These are phyloP conservation scores for Boletus rubescentipes DNA, from an alignment of 768 basidiomycete species.

Conservation along the genomic window DNA sequence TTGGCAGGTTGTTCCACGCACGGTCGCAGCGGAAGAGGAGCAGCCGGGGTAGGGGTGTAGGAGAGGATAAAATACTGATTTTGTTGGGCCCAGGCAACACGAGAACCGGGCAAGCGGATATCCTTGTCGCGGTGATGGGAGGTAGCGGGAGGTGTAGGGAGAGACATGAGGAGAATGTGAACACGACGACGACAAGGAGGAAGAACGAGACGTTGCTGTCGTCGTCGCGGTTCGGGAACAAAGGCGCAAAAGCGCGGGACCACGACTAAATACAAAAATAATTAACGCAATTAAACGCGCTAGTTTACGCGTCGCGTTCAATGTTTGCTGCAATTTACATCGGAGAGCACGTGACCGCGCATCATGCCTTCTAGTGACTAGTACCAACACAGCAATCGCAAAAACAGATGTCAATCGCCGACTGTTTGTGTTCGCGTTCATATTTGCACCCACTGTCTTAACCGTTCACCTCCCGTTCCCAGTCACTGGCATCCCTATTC, in stretches of 20 bases:
- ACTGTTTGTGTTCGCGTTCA: too few species aligned
- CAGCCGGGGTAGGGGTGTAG: constrained; percentile 26
- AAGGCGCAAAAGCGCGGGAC: not conserved
- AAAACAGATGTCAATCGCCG: too few species aligned
- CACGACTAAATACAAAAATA: constrained; percentile 30
- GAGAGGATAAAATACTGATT: constrained; percentile 48
- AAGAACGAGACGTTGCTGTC: not conserved
- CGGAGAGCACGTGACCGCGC: constrained; percentile 15
- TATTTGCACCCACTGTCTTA: too few species aligned
- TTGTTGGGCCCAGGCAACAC: constrained; percentile 53
- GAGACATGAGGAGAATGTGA: constrained; percentile 35
- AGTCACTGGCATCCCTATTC: too few species aligned
- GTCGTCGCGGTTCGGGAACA: constrained; percentile 21
- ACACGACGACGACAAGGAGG: constrained; percentile 12
- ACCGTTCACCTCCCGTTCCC: too few species aligned
- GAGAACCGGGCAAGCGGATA: constrained; percentile 38
- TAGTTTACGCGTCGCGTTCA: constrained; percentile 42
- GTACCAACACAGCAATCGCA: too few species aligned
- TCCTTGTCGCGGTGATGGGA: constrained; percentile 60
- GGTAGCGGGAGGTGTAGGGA: constrained; percentile 62
- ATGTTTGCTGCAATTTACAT: constrained; percentile 30
- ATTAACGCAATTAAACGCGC: constrained; percentile 36
- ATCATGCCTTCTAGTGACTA: too few species aligned
- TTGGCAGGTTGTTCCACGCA: constrained; percentile 48
- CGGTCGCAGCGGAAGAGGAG: constrained; percentile 30